phyloP scores from a whole-genome alignment of 2,329 filamentous ascomycete species.

The Aspergillus pseudoterreus region DNA sequence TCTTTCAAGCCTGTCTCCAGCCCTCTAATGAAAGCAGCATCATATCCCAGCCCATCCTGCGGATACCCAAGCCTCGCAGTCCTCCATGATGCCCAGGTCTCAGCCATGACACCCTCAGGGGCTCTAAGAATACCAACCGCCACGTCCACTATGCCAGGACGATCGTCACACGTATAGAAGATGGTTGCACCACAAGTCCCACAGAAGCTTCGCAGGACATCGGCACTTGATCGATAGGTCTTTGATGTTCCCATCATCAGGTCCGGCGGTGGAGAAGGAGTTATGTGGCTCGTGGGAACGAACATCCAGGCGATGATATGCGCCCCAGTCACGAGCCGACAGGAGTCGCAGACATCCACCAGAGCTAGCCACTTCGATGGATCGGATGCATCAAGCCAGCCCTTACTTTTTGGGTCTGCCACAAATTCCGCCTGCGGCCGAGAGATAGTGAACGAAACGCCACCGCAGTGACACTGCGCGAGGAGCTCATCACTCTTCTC shows the following conservation, averaged over 20 bases:
- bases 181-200: conserved; percentile 44
- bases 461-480: conserved; percentile 44
- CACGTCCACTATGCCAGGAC: conserved; percentile 38
- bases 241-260: conserved; percentile 37
- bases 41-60: conserved; percentile 18
- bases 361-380: conserved; percentile 21
- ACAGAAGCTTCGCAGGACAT: conserved; percentile 43
- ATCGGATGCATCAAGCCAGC: conserved; percentile 17
- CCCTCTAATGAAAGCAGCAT: conserved; percentile 15
- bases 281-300: conserved; percentile 33
- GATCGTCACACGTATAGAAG: conserved; percentile 35
- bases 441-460: conserved; percentile 41
- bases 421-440: conserved; percentile 32
- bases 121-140: conserved; percentile 41
- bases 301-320: conserved; percentile 44
- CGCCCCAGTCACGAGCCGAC: conserved; percentile 38
- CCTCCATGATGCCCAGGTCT: conserved; percentile 44
- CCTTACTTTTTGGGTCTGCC: conserved; percentile 17
- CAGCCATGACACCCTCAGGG: conserved; percentile 36
- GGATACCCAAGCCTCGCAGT: conserved; percentile 22
- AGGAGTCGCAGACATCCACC: conserved; percentile 33
- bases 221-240: conserved; percentile 34
- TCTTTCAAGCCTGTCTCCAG: conserved; percentile 16
- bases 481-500: conserved; percentile 20
- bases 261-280: conserved; percentile 17